Base-by-base conservation (phyloP, 2,329 filamentous ascomycete genomes). In the Fusarium agapanthi region DNA sequence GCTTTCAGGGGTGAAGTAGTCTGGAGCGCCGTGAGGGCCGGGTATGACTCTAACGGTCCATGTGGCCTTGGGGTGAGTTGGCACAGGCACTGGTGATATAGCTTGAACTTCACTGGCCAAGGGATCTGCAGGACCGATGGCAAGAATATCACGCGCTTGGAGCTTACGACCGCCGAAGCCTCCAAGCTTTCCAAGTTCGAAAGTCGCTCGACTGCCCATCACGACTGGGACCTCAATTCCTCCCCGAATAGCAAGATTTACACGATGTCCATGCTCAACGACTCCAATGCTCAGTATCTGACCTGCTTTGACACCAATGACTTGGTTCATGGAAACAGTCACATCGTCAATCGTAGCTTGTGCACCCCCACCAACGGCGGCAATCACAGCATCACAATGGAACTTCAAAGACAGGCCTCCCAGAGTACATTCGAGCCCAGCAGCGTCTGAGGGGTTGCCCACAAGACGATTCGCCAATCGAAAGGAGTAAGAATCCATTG, bases 401-500 rank as follows among this genome's bases (percentile, higher is more conserved):
- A 84, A 84, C 6, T 68, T 72, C 18, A 84, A 63, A 9, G 75
- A 71, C 0, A 83, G 83, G 0, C 82, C 82, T 4, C 76, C 65
- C 0, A 81, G 51, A 4, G 81, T 82, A 35, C 79, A 79, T 51
- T 85, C 83, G 0, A 84, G 72, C 2, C 76, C 80, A 16, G 82
- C 78, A 1, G 74, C 75, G 6, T 74, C 70, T 2, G 65, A 13
- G 1, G 73, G 13, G 43, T 84, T 84, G 2, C 69, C 77, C 1
- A 83, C 81, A 1, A 83, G 70, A 8, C 76, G 63, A 45, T 84
- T 84, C 3, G 80, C 81, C 0, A 82, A 44, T 7, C 78, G 72
- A 47, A 80, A 79, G 1, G 81, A 81, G 16, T 79, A 77, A 22
- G 80, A 75, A 43, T 86, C 84, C 78, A 85, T 84, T 0, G 84